A percentile compares a stretch with the other conserved stretches of the same genome.
These are phyloP conservation scores for Fusarium mundagurra DNA, from an alignment of 2,329 filamentous ascomycete genomes.

Conservation along the genomic window DNA sequence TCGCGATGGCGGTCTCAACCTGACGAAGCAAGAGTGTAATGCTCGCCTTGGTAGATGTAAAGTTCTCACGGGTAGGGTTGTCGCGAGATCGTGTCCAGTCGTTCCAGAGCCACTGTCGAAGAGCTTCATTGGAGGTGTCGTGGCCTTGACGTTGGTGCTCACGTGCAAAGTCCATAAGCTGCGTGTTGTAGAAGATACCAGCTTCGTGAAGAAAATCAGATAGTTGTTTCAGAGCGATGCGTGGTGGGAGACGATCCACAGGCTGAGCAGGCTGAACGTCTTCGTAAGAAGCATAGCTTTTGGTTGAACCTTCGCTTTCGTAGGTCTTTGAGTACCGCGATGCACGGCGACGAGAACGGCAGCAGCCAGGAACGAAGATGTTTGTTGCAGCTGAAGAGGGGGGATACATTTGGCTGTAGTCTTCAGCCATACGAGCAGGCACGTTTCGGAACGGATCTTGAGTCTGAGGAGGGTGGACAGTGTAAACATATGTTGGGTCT, in stretches of 20 bases:
- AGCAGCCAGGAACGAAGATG: background rate
- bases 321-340: constrained; percentile 1
- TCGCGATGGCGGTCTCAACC: constrained; percentile 11
- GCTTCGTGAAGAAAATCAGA: constrained; percentile 19
- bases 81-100: constrained; percentile 18
- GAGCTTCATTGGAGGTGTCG: constrained; percentile 5
- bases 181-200: constrained; percentile 10
- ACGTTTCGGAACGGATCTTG: background rate
- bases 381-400: background rate
- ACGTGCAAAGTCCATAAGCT: constrained; percentile 13
- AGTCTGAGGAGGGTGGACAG: background rate
- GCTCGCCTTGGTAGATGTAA: constrained; percentile 21
- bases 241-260: constrained; percentile 21
- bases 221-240: constrained; percentile 27
- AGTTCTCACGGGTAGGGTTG: background rate
- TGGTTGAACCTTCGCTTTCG: background rate
- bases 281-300: constrained; percentile 6
- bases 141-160: constrained; percentile 11
- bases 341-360: constrained; percentile 18
- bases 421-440: background rate
- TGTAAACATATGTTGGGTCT: constrained; percentile 11
- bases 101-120: constrained; percentile 24
- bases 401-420: constrained; percentile 8
- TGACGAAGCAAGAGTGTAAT: constrained; percentile 10
- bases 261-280: background rate